phyloP scores from a whole-genome alignment of 2,329 filamentous ascomycete genomes.

The Cercospora sp. region DNA sequence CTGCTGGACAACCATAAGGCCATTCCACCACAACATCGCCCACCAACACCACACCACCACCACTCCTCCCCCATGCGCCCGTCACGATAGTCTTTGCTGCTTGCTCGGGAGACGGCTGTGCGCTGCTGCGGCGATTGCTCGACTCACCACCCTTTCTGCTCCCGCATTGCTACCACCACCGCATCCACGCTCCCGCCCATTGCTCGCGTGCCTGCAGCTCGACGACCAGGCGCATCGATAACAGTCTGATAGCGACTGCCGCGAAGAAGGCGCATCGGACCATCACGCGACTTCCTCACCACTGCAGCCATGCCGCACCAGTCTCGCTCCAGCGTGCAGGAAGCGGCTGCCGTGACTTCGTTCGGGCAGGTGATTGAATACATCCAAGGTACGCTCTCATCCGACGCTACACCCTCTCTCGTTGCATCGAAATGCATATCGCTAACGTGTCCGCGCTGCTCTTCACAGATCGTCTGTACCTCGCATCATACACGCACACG shows the following conservation, averaged over 20 bases:
- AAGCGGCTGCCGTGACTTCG: slow-evolving; percentile 49
- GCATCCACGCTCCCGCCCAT: background rate
- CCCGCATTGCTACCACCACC: slow-evolving; percentile 1
- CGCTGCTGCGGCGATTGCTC: slow-evolving; percentile 3
- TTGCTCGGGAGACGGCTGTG: background rate
- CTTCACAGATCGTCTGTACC: slow-evolving; percentile 80
- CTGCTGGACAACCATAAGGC: background rate
- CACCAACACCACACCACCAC: background rate
- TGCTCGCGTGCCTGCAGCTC: background rate
- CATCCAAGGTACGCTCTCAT: slow-evolving; percentile 68
- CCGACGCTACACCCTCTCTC: background rate
- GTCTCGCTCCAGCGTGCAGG: slow-evolving; percentile 30
- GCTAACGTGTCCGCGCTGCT: slow-evolving; percentile 33
- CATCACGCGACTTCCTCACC: background rate
- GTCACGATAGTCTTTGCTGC: slow-evolving; percentile 16
- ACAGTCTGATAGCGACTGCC: background rate
- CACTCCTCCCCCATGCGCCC: slow-evolving; percentile 6
- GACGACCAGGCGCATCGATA: background rate
- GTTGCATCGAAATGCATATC: slow-evolving; percentile 14
- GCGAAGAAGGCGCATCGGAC: slow-evolving; percentile 5
- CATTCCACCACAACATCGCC: background rate
- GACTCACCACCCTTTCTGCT: background rate
- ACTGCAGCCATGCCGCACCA: slow-evolving; percentile 34
- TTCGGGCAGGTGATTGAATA: slow-evolving; percentile 93
- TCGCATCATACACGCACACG: slow-evolving; percentile 83